Evolutionary conservation across 1,284 basidiomycete species (phyloP), one percentile per base, ranked within the genome.

Genomic region (Apiotrichum siamense): DNA sequence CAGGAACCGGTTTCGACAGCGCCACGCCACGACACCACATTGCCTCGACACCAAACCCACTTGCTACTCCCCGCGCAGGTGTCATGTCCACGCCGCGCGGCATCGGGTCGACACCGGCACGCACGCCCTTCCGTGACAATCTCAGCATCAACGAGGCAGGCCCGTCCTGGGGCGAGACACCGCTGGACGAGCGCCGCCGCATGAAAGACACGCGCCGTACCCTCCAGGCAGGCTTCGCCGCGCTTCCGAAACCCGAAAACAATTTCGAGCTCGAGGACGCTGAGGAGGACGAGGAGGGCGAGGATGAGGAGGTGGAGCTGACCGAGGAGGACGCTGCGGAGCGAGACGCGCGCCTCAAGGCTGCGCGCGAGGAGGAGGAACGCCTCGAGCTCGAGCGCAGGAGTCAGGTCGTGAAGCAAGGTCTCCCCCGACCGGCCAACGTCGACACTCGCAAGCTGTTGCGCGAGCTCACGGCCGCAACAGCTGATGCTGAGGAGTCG

Each of bases 201-300:
- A 70, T 75, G 18, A 79, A 79, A 50, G 82, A 84, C 35, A 78
- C 81, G 12, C 86, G 87, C 66, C 80, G 83, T 38, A 82, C 86
- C 2, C 79, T 97, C 46, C 80, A 85, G 62, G 81, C 84, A 18
- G 88, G 87, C 1, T 96, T 99, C 71, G 81, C 80, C 68, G 84
- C 76, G 55, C 78, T 99, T 17, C 96, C 96, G 0, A 85, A 84
- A 59, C 93, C 96, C 0, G 91, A 97, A 76, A 98, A 98, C 72
- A 94, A 98, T 73, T 98, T 97, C 65, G 93, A 98, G 73, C 77
- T 99, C 38, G 81, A 94, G 23, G 84, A 97, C 5, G 90, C 90
- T 5, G 90, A 91, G 53, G 82, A 80, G 11, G 82, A 82, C 2
- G 81, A 76, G 2, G 73, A 70, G 20, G 76, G 74, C 10, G 77